phyloP scores from a whole-genome alignment of 441 rosid species.

The Viola pubescens region DNA sequence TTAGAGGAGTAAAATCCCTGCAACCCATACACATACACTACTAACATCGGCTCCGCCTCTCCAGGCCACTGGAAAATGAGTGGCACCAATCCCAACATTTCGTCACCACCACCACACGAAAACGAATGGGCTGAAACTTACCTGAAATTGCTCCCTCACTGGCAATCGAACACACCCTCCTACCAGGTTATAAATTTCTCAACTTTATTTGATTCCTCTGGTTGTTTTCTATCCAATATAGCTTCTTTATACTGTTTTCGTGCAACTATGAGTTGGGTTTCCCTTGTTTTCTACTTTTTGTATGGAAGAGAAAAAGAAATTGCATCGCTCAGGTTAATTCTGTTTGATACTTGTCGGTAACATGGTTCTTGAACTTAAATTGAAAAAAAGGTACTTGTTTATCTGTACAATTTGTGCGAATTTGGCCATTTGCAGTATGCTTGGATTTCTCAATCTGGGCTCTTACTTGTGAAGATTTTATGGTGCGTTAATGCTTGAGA shows the following conservation, averaged over 20 bases:
- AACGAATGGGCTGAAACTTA: constrained; percentile 59
- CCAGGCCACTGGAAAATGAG: constrained; percentile 20
- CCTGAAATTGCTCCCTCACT: constrained; percentile 47
- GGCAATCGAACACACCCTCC: constrained; percentile 45
- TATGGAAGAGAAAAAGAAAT: background rate
- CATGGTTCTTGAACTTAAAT: background rate
- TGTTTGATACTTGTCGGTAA: background rate
- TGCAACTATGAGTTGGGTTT: background rate
- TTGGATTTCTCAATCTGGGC: background rate
- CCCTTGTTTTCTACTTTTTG: constrained; percentile 2
- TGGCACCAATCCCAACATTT: background rate
- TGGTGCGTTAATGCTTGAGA: background rate
- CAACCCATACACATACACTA: too few species aligned
- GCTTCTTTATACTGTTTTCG: background rate
- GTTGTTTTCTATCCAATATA: background rate
- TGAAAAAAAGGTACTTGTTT: background rate
- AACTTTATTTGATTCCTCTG: background rate
- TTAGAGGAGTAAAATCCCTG: too few species aligned
- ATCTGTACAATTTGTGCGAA: background rate
- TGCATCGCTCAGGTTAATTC: background rate
- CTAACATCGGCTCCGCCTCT: too few species aligned
- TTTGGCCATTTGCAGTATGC: background rate
- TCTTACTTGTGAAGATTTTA: background rate
- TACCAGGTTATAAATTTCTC: constrained; percentile 35
- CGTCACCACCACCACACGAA: constrained; percentile 23